Base-by-base conservation (phyloP, 768 basidiomycete genomes). In the Nidularia sp. region DNA sequence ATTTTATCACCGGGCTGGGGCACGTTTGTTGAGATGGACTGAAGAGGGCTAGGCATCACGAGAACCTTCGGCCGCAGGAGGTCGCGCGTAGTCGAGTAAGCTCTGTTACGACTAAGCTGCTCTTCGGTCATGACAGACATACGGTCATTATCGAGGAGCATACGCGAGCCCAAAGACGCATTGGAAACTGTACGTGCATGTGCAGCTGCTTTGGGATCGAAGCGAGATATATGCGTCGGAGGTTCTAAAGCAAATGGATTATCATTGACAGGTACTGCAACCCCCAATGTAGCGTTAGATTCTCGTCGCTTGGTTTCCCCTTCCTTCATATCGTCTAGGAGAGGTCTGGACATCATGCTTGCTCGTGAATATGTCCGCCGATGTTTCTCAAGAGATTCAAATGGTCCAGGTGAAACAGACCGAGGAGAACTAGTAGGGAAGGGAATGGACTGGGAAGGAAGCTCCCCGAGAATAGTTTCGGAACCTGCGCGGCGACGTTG, bases 31-130 rank as follows among this genome's bases (percentile, higher is more conserved):
- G 71, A 61, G 13, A 68, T 60, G 48, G 75, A 70, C 59, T 94
- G 89, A 35, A 96, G 71, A 1, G 92, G 90, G 55, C 87, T 88
- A 7, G 94, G 94, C 94, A 97, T 96, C 55, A 97, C 84, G 44
- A 97, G 84, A n/a, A 93, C 78, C 66, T 93, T 93, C 1, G 94
- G 94, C 18, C 93, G 79, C 58, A 96, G 75, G 43, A 96, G 73
- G 33, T 93, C 90, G 52, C 86, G 57, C 9, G 88, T 87, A 7
- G 85, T 84, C 6, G 90, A 91, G 60, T 83, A 85, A 15, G 76
- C 83, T 35, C 84, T 80, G 42, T 84, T 79, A 47, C 71, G 74
- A 50, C 59, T 57, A 58, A 63, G 61, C 44, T 62, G 67, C 35
- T 66, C 72, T 34, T 68, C 71, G 46, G 74, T 74, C 64, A 72